Percentiles rank a stretch among this genome's conserved stretches.
phyloP scores from a whole-genome alignment of 768 basidiomycete genomes.

The Sporobolomyces pararoseus region DNA sequence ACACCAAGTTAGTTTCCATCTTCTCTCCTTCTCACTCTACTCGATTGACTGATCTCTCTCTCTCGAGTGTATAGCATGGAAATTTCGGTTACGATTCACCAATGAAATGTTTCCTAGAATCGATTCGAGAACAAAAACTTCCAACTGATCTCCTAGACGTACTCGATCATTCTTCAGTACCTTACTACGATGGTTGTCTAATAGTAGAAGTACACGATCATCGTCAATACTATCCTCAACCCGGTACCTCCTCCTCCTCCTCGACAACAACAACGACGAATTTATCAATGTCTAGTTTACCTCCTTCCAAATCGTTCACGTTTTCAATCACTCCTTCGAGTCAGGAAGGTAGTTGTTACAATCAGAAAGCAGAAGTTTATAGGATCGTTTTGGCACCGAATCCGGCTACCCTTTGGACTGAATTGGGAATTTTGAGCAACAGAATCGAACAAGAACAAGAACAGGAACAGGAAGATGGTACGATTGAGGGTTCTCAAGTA shows the following conservation, averaged over 20 bases:
- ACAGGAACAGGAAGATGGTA: constrained; percentile 21
- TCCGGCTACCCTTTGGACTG: constrained; percentile 46
- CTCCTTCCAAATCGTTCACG: constrained; percentile 15
- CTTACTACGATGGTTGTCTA: constrained; percentile 47
- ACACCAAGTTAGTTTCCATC: constrained; percentile 49
- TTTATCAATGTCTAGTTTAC: not conserved
- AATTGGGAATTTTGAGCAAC: constrained; percentile 43
- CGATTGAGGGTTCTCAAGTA: too few species aligned
- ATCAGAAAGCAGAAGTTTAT: constrained; percentile 39
- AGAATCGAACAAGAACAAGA: constrained; percentile 11
- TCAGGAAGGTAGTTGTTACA: not conserved
- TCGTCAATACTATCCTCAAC: constrained; percentile 35
- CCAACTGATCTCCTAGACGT: constrained; percentile 50
- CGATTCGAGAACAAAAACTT: constrained; percentile 51
- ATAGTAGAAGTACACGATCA: constrained; percentile 54
- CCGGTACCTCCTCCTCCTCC: not conserved
- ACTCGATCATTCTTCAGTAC: constrained; percentile 46
- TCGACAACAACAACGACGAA: not conserved
- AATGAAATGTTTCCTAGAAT: constrained; percentile 53
- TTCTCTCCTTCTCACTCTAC: too few species aligned
- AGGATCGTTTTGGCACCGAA: constrained; percentile 48
- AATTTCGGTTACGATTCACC: constrained; percentile 51
- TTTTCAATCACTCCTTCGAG: constrained; percentile 21
- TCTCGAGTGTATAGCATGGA: constrained; percentile 44
- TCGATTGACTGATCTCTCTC: too few species aligned